A percentile compares a stretch with the other conserved stretches of the same genome.
Evolutionary conservation across 2,329 filamentous ascomycete genomes (phyloP).

Genomic region (Phyllosticta citriasiana): DNA sequence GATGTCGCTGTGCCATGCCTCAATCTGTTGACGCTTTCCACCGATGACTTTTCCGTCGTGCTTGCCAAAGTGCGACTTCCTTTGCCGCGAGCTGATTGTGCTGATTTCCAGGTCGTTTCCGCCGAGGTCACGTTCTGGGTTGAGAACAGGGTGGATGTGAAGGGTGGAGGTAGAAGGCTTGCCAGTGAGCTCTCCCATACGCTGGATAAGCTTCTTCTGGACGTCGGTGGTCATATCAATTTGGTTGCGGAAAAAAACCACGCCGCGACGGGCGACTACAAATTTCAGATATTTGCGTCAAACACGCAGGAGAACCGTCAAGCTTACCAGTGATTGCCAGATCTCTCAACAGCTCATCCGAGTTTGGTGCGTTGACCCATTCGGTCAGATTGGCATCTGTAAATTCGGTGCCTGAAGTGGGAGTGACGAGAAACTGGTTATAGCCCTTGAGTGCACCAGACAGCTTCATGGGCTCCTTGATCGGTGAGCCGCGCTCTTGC

Average conservation of each 20-base stretch:
- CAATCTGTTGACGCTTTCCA: conserved; percentile 39
- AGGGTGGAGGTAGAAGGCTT: conserved; percentile 46
- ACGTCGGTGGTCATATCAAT: conserved; percentile 38
- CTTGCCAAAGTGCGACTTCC: conserved; percentile 15
- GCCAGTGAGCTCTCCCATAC: conserved; percentile 48
- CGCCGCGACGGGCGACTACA: conserved; percentile 41
- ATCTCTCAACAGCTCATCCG: conserved; percentile 54
- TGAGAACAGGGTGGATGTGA: conserved; percentile 50
- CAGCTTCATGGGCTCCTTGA: conserved; percentile 35
- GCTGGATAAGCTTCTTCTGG: conserved; percentile 43
- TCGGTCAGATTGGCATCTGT: conserved; percentile 48
- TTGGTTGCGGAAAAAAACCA: conserved; percentile 46
- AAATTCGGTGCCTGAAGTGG: conserved; percentile 53
- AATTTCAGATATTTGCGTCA: neutral
- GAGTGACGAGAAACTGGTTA: conserved; percentile 50
- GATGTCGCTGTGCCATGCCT: conserved; percentile 44
- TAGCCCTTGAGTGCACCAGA: conserved; percentile 43
- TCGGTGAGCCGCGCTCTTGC: neutral
- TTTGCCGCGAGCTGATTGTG: conserved; percentile 27
- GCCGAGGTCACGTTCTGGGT: conserved; percentile 31
- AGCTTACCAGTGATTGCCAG: conserved; percentile 38
- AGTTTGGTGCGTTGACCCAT: conserved; percentile 51
- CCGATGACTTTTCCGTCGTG: conserved; percentile 12
- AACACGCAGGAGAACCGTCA: neutral
- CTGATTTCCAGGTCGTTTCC: conserved; percentile 28